phyloP scores from a whole-genome alignment of 768 basidiomycete species.

The Lentinula raphanica region DNA sequence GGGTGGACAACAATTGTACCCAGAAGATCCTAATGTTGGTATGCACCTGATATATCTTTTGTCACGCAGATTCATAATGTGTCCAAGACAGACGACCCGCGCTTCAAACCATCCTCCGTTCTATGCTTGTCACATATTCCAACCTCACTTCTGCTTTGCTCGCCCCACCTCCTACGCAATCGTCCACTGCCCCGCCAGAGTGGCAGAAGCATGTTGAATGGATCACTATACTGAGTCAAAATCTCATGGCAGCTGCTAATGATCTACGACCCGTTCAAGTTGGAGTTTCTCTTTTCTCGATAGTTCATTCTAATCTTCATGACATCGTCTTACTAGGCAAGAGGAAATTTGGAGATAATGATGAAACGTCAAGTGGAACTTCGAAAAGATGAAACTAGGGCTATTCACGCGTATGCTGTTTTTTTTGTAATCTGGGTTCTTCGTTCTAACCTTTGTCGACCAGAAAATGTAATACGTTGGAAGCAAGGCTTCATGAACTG shows the following conservation, averaged over 20 bases:
- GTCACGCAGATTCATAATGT: neutral
- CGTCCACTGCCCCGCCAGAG: constrained; percentile 45
- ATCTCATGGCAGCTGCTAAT: constrained; percentile 87
- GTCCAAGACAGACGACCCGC: constrained; percentile 70
- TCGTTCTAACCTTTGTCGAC: neutral
- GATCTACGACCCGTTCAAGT: constrained; percentile 88
- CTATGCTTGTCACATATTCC: constrained; percentile 78
- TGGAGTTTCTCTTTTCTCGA: constrained; percentile 1
- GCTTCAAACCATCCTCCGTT: constrained; percentile 63
- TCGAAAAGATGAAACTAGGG: constrained; percentile 64
- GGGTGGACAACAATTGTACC: constrained; percentile 79
- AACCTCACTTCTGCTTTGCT: constrained; percentile 65
- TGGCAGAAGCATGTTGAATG: constrained; percentile 78
- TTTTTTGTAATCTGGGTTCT: neutral
- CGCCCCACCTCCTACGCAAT: constrained; percentile 51
- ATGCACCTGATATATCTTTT: constrained; percentile 13
- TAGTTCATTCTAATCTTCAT: constrained; percentile 1
- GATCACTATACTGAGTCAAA: constrained; percentile 76
- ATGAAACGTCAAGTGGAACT: constrained; percentile 76
- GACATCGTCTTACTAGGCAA: constrained; percentile 50
- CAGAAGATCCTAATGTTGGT: constrained; percentile 67
- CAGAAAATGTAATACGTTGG: constrained; percentile 71
- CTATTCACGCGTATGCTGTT: constrained; percentile 58
- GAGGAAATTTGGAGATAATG: constrained; percentile 77
- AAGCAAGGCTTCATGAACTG: constrained; percentile 55